These are phyloP conservation scores for Phytophthora hibernalis DNA, from an alignment of 352 stramenopile species.

Conservation along the genomic window DNA sequence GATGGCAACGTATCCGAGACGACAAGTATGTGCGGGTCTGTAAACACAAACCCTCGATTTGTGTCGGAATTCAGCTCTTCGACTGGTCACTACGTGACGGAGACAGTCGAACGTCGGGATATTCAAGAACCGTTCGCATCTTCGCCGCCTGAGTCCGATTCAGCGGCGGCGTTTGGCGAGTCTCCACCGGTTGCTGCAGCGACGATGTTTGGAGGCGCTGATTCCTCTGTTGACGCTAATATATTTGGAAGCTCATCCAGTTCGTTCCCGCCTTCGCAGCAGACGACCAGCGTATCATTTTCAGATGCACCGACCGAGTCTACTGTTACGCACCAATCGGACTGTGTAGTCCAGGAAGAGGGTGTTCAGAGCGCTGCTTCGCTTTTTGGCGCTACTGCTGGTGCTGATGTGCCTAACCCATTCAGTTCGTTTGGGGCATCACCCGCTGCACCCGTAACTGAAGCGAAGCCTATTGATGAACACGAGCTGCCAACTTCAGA, in stretches of 20 bases:
- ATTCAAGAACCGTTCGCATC: constrained; percentile 34
- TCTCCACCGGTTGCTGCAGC: constrained; percentile 16
- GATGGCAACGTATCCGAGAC: constrained; percentile 67
- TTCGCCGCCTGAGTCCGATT: constrained; percentile 35
- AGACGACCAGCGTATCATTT: constrained; percentile 12
- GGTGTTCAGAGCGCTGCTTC: constrained; percentile 55
- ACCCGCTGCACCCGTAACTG: constrained; percentile 6
- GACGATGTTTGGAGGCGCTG: constrained; percentile 35
- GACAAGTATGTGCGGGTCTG: constrained; percentile 58
- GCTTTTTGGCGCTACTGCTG: constrained; percentile 65
- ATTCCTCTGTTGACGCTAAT: constrained; percentile 40
- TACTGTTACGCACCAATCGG: constrained; percentile 21
- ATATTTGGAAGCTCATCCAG: constrained; percentile 50
- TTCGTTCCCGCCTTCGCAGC: constrained; percentile 40
- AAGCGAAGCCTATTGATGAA: constrained; percentile 29
- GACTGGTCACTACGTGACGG: constrained; percentile 48
- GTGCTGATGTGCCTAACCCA: constrained; percentile 53
- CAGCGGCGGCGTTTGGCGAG: constrained; percentile 22
- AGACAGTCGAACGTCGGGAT: constrained; percentile 29
- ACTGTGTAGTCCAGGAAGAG: constrained; percentile 21
- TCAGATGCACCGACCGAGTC: constrained; percentile 8
- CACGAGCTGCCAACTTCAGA: constrained; percentile 66
- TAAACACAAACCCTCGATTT: constrained; percentile 44
- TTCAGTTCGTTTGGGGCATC: constrained; percentile 55
- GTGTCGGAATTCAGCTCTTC: constrained; percentile 46